These are phyloP conservation scores for Benincasa hispida DNA, from an alignment of 306 rosid species.

Conservation along the genomic window DNA sequence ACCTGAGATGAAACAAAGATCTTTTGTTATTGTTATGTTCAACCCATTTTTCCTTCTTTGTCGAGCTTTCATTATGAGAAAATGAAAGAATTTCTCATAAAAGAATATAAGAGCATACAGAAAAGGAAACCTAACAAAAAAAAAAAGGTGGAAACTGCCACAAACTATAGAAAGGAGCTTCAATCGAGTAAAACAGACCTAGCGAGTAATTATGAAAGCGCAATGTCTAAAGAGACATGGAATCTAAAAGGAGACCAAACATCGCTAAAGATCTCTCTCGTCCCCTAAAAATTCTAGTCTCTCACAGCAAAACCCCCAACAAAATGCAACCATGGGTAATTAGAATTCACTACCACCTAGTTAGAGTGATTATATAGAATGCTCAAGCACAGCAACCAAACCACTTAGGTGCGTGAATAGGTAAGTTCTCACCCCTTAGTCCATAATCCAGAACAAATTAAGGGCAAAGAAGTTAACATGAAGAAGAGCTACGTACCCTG, in stretches of 20 bases:
- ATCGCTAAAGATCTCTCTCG: no score
- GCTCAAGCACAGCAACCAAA: neutral
- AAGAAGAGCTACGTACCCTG: slow-evolving; percentile 30
- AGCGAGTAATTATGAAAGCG: no score
- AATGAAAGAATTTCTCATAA: no score
- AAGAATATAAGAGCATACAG: neutral
- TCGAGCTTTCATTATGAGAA: neutral
- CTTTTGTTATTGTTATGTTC: neutral
- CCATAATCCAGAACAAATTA: neutral
- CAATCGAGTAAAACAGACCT: no score
- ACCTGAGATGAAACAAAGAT: slow-evolving; percentile 34
- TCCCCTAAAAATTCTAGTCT: no score
- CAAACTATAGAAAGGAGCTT: no score
- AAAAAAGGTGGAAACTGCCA: no score
- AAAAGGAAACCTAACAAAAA: no score
- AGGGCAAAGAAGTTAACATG: neutral
- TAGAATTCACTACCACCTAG: neutral
- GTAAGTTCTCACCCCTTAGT: neutral
- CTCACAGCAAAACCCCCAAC: no score
- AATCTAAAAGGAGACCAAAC: no score
- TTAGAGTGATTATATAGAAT: neutral
- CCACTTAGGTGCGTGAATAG: neutral
- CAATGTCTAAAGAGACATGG: neutral
- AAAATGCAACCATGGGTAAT: neutral
- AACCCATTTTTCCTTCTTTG: neutral